phyloP scores from a whole-genome alignment of 108 stramenopile species.

The Discostella stelligeroides region DNA sequence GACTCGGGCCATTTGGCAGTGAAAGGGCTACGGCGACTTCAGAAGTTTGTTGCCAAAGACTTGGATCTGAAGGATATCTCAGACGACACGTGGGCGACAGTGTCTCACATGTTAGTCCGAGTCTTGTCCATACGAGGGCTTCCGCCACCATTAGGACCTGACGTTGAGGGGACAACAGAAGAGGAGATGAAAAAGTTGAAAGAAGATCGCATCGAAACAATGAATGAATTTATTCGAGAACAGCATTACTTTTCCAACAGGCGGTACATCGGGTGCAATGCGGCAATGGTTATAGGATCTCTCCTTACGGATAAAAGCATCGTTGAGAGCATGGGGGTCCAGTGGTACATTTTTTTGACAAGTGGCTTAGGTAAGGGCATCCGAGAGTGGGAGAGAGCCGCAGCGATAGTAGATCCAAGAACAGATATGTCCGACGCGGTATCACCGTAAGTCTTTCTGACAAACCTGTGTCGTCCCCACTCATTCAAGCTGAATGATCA shows the following conservation, averaged over 20 bases:
- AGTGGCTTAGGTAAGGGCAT: slow-evolving; percentile 77
- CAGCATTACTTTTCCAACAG: slow-evolving; percentile 71
- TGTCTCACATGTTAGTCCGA: slow-evolving; percentile 81
- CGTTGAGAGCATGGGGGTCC: slow-evolving; percentile 60
- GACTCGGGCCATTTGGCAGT: slow-evolving; percentile 80
- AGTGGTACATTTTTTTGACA: slow-evolving; percentile 78
- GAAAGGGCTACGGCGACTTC: slow-evolving; percentile 69
- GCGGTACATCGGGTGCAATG: slow-evolving; percentile 80
- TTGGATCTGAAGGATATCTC: slow-evolving; percentile 53
- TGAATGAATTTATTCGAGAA: slow-evolving; percentile 76
- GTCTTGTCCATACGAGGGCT: slow-evolving; percentile 69
- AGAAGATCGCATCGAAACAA: slow-evolving; percentile 50
- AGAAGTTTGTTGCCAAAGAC: slow-evolving; percentile 76
- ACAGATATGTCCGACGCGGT: slow-evolving; percentile 4
- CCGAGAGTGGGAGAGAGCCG: slow-evolving; percentile 75
- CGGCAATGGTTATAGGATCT: slow-evolving; percentile 70
- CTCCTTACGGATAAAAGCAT: slow-evolving; percentile 67
- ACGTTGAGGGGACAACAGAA: slow-evolving; percentile 36
- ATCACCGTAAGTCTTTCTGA: slow-evolving; percentile 43
- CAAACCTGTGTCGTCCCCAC: neutral
- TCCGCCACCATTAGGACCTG: slow-evolving; percentile 39
- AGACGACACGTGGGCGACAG: slow-evolving; percentile 85
- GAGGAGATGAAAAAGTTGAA: slow-evolving; percentile 39
- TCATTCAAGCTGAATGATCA: neutral
- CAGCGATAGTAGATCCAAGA: slow-evolving; percentile 48